Evolutionary conservation across 805 yeast genomes (phyloP).

Genomic region (Ogataea henricii): DNA sequence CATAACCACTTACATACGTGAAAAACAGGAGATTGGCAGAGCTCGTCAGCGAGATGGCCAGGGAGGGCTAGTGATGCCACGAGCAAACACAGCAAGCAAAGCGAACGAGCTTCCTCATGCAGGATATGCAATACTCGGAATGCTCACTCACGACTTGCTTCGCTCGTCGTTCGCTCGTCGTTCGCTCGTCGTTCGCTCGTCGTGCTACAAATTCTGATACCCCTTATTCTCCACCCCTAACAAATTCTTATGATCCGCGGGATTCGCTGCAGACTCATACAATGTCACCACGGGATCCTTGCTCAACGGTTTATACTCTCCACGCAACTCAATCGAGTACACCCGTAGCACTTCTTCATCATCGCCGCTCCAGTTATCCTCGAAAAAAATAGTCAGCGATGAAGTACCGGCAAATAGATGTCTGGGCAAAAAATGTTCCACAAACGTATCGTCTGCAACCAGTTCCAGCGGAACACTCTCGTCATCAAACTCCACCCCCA

Average conservation of each 20-base stretch:
- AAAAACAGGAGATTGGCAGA: no score
- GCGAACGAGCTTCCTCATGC: no score
- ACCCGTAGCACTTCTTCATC: conserved; percentile 60
- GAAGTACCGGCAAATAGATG: conserved; percentile 70
- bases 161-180: background rate
- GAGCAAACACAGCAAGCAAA: no score
- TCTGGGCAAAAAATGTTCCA: conserved; percentile 81
- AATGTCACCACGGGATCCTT: conserved; percentile 74
- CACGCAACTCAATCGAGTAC: conserved; percentile 77
- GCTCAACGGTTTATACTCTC: conserved; percentile 57
- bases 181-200: background rate
- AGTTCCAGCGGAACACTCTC: conserved; percentile 31
- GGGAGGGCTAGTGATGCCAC: no score
- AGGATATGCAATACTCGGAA: background rate
- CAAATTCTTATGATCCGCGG: conserved; percentile 71
- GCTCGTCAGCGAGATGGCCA: no score
- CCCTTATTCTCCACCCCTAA: conserved; percentile 26
- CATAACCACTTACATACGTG: no score
- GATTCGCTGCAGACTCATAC: conserved; percentile 92
- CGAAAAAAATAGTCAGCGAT: conserved; percentile 66
- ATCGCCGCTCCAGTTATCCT: conserved; percentile 63
- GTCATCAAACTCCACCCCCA: conserved; percentile 47
- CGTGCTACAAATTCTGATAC: conserved; percentile 15
- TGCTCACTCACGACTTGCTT: background rate
- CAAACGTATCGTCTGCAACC: conserved; percentile 55